Base-by-base conservation (phyloP, 2,329 filamentous ascomycete genomes). In the Raffaelea ambrosiae region DNA sequence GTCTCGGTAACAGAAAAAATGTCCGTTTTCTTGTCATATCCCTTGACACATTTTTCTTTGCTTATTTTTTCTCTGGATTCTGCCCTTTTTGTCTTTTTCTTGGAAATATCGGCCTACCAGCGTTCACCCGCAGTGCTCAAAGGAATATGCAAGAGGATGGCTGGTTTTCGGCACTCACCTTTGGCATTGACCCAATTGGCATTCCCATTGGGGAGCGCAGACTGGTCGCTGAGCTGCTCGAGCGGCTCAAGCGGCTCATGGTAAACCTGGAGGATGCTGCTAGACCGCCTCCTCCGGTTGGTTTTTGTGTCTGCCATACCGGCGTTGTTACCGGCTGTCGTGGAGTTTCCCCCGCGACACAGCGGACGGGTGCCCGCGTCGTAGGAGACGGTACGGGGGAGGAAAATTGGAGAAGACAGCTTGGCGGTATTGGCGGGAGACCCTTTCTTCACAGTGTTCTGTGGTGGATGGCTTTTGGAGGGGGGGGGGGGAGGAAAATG, bases 141-240 rank as follows among this genome's bases (percentile, higher is more conserved):
- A 38, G 35, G 5, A 9, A 38, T 5, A 38, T 29, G 7, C 7
- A 38, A 40, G n/a, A n/a, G n/a, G n/a, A n/a, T n/a, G n/a, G n/a
- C n/a, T n/a, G n/a, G n/a, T n/a, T n/a, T n/a, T n/a, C n/a, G n/a
- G 23, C 16, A 43, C 79, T 70, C 72, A 97, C 93, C 93, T 81
- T 98, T 98, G 61, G 90, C 88, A 68, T 97, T 97, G 57, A 96
- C 94, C 93, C 93, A 98, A 71, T 96, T 88, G 58, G 93, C 89
- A 68, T 98, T 98, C 62, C 96, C 71, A 63, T 98, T 98, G 46
- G 93, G 93, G 58, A 96, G 75, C 35, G 88, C 87, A 49, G 89
- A 87, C 74, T 97, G 93, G 68, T 98, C 93, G 63, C 86, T 96
- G 68, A 95, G 88, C 70, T 96, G 93, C 74, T 98, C 93, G 63